Evolutionary conservation across 2,329 filamentous ascomycete genomes (phyloP).

Genomic region (Penicillium psychrosexuale): DNA sequence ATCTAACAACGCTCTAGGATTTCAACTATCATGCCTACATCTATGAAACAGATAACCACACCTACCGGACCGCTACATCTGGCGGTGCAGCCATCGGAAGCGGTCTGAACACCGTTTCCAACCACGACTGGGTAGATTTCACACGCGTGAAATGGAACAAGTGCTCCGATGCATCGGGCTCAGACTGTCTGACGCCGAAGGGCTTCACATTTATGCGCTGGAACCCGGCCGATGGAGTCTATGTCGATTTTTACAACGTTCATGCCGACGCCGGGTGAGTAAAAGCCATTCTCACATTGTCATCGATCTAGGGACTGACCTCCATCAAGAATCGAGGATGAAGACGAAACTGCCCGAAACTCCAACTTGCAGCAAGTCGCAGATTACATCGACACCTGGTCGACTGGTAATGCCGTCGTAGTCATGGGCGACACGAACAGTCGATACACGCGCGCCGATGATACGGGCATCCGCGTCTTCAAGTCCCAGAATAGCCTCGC

Average conservation of each 20-base stretch:
- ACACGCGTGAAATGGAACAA: conserved; percentile 57
- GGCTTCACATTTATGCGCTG: conserved; percentile 67
- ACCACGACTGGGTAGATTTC: conserved; percentile 56
- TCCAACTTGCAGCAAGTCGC: conserved; percentile 60
- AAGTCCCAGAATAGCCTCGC: conserved; percentile 51
- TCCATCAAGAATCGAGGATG: conserved; percentile 41
- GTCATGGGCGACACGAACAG: conserved; percentile 65
- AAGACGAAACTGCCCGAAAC: conserved; percentile 56
- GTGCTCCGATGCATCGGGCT: conserved; percentile 51
- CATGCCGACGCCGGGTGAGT: conserved; percentile 61
- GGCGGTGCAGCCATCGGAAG: conserved; percentile 63
- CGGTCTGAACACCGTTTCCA: conserved; percentile 63
- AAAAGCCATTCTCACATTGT: not conserved
- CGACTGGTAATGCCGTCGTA: conserved; percentile 59
- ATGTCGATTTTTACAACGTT: conserved; percentile 64
- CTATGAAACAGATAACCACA: conserved; percentile 52
- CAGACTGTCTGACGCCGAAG: conserved; percentile 66
- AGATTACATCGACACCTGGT: conserved; percentile 56
- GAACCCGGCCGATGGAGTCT: conserved; percentile 52
- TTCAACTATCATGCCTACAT: conserved; percentile 66
- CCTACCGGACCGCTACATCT: conserved; percentile 61
- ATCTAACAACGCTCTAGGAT: conserved; percentile 41
- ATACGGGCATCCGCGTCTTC: conserved; percentile 52
- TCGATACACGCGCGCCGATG: conserved; percentile 57
- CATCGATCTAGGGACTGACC: not conserved